Conservation (phyloP, 441 rosid species). For the Pelargonium myrrhifolium region DNA sequence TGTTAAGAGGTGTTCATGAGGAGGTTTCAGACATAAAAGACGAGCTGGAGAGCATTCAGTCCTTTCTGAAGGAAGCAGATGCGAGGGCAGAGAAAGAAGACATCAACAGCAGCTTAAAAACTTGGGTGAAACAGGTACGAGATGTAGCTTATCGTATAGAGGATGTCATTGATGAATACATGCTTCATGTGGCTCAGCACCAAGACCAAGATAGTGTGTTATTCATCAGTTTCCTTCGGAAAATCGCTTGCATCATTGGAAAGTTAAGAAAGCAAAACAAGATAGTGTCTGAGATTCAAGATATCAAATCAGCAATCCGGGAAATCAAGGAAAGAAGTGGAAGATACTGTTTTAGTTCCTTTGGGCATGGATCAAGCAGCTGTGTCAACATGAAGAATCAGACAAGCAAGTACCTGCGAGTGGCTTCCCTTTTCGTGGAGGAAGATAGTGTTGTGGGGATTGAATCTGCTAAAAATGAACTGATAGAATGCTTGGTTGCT, state of each 20-base stretch:
- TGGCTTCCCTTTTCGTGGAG: constrained; percentile 18
- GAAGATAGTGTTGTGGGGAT: constrained; percentile 28
- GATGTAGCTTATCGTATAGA: constrained; percentile 11
- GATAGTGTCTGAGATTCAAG: constrained; percentile 2
- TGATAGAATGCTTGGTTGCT: constrained; percentile 16
- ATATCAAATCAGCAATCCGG: constrained; percentile 1
- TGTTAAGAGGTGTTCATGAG: background rate
- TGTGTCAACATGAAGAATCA: background rate
- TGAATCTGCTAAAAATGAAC: constrained; percentile 14
- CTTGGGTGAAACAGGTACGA: constrained; percentile 12
- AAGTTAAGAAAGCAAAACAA: background rate
- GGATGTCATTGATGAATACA: constrained; percentile 5
- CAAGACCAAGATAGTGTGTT: background rate
- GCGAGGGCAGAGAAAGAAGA: constrained; percentile 5
- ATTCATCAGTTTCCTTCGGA: background rate
- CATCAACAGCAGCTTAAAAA: background rate
- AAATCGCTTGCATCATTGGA: background rate
- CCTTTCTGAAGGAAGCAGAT: constrained; percentile 13
- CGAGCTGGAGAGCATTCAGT: constrained; percentile 4
- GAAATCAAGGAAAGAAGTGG: background rate
- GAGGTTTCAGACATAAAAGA: background rate
- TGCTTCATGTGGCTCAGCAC: background rate
- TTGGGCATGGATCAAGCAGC: background rate
- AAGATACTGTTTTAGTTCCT: background rate
- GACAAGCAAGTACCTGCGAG: constrained; percentile 8